phyloP scores from a whole-genome alignment of 495 filamentous ascomycete species.

The Xylaria acuta region DNA sequence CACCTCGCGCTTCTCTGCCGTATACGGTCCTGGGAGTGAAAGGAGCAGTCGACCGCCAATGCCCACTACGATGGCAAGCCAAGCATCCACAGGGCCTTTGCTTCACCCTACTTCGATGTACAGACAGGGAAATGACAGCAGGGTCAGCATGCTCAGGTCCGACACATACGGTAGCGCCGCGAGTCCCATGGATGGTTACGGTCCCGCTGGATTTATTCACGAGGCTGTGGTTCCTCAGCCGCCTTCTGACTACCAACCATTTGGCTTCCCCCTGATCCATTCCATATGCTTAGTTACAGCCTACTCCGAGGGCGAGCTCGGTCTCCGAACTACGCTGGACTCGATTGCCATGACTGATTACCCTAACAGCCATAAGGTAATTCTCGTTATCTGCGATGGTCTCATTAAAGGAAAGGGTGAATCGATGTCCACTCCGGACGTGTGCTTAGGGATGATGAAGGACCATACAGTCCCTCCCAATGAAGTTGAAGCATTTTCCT shows the following conservation, averaged over 20 bases:
- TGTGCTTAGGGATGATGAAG: conserved; percentile 91
- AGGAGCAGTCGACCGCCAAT: conserved; percentile 59
- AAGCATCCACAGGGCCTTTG: conserved; percentile 81
- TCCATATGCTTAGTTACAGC: conserved; percentile 93
- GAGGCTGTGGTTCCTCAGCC: conserved; percentile 96
- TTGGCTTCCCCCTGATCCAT: conserved; percentile 93
- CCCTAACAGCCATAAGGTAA: conserved; percentile 96
- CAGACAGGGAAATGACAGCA: conserved; percentile 73
- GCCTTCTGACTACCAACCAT: conserved; percentile 96
- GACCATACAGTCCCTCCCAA: conserved; percentile 80
- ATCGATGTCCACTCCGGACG: conserved; percentile 84
- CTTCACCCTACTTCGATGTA: conserved; percentile 76
- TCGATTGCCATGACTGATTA: conserved; percentile 98
- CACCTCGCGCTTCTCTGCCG: conserved; percentile 93
- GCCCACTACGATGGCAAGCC: conserved; percentile 95
- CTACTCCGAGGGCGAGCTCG: conserved; percentile 95
- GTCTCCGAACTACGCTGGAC: conserved; percentile 91
- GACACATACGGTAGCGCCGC: conserved; percentile 59
- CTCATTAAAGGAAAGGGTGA: conserved; percentile 98
- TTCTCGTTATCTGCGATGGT: conserved; percentile 96
- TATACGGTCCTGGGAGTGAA: conserved; percentile 68
- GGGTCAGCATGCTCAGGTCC: conserved; percentile 57
- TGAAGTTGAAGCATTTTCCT: conserved; percentile 88
- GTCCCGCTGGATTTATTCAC: conserved; percentile 93
- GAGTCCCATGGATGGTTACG: conserved; percentile 71